Conservation (phyloP, 495 filamentous ascomycete species). For the Oleoguttula mirabilis region DNA sequence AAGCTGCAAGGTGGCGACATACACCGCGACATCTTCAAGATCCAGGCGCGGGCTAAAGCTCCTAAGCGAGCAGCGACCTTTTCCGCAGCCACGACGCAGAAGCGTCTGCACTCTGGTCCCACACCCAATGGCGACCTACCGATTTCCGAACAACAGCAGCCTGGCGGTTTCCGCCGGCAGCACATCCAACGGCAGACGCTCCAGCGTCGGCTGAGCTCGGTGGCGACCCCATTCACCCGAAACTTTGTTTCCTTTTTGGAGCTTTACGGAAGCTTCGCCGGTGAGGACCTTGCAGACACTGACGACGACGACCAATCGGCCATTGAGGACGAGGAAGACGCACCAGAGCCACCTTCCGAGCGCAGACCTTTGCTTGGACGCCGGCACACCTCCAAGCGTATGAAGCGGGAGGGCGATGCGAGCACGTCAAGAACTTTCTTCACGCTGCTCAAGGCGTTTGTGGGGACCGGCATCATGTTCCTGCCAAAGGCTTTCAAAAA, state of each 20-base stretch:
- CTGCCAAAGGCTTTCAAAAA: conserved; percentile 56
- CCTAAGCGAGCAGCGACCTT: conserved; percentile 49
- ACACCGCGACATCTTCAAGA: conserved; percentile 51
- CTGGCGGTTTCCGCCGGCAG: conserved; percentile 51
- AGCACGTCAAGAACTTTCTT: conserved; percentile 54
- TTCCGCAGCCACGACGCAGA: conserved; percentile 31
- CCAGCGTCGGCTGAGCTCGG: conserved; percentile 29
- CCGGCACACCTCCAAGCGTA: conserved; percentile 34
- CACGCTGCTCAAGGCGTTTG: conserved; percentile 52
- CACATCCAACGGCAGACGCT: conserved; percentile 38
- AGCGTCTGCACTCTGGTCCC: conserved; percentile 1
- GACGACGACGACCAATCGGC: conserved; percentile 42
- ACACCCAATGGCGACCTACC: neutral
- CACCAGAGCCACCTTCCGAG: conserved; percentile 25
- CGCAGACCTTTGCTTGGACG: conserved; percentile 41
- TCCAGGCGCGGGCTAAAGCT: conserved; percentile 30
- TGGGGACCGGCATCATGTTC: conserved; percentile 59
- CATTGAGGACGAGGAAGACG: conserved; percentile 31
- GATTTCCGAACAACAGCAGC: conserved; percentile 41
- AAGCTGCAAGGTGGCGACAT: conserved; percentile 56
- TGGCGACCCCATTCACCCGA: conserved; percentile 41
- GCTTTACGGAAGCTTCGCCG: conserved; percentile 58
- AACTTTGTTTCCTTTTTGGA: conserved; percentile 60
- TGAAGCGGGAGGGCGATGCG: conserved; percentile 40
- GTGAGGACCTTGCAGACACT: conserved; percentile 47